Evolutionary conservation across 306 rosid genomes (phyloP), one percentile per base, ranked within the genome.

Genomic region (Ormosia emarginata): DNA sequence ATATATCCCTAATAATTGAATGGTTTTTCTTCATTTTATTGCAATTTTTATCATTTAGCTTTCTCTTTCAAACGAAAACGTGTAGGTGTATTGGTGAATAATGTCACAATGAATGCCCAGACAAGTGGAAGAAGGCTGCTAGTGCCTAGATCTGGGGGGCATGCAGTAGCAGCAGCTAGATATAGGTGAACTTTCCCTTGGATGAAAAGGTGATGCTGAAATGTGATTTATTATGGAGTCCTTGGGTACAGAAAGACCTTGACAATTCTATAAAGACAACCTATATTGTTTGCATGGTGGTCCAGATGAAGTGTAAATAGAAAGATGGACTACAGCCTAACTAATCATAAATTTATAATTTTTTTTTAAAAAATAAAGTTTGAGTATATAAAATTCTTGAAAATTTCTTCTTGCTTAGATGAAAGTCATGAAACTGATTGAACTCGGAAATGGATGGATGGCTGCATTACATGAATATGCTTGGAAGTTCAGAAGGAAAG

Each of bases 201-300:
- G 75, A 82, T 69, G n/a, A 67, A 82, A 86, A 78, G 81, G 29
- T 53, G 82, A 86, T 79, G 70, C 40, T 12, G 24, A 12, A 29
- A 18, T 70, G 40, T 43, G 77, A 62, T 62, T 33, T 62, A 11
- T 43, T 8, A 8, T 2, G 13, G 49, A 43, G 10, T 43, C 3
- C 10, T 43, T 41, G 82, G 13, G 57, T 81, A 3, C 41, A 18
- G 67, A 85, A 81, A 69, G 30, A 61, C 59, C 53, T 43, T 18
- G 74, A 80, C 24, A 80, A 62, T 32, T 62, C 14, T 17, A 4
- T 11, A 46, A 62, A 56, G 46, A 64, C 77, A 34, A 24, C 24
- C 29, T 37, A 46, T n/a, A 36, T 7, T 9, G 41, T 49, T 71
- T 59, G 11, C 8, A 41, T 7, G 15, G 69, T 63, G 82, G 82